Base-by-base conservation (phyloP, 441 rosid species). In the Sinapis alba region DNA sequence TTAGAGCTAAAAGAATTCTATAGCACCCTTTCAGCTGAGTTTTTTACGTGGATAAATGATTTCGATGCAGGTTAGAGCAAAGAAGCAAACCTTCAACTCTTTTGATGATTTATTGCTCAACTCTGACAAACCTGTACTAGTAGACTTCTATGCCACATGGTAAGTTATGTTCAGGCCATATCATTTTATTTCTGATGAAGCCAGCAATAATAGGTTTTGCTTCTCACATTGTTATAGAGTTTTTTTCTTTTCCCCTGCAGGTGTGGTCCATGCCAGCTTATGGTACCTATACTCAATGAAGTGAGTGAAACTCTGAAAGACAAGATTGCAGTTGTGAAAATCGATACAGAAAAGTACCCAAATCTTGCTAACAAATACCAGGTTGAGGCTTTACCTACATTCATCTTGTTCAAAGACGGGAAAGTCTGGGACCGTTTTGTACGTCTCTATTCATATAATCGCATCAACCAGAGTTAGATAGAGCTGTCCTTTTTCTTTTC, bases 231-330 rank as follows among this genome's bases (percentile, higher is more conserved):
- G 53, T 67, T 60, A 68, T 18, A 61, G 36, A 75, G 54, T 50
- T 32, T 13, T 74, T 26, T 1, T 56, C n/a, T 28, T 65, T 8
- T 19, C 5, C 4, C 26, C n/a, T 53, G 67, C 82, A 92, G 98
- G 98, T 94, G 98, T 54, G 98, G 98, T 60, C 98, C 98, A 61
- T 94, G 98, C 63, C 94, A 94, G 78, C 82, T 88, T 74, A 94
- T 94, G 98, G 87, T 83, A 76, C 94, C 98, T 2, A 71, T 92
- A 81, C 95, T 94, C 13, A 68, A 84, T 65, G 89, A 92, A 86
- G 97, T 94, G 58, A 79, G 97, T 82, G 73, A 72, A 62, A 77
- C 81, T 19, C 76, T 94, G 70, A 88, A 85, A 70, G 95, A 94
- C 78, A 86, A 83, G 71, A 82, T 92, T 75, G 84, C 78, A 61